Base-by-base conservation (phyloP, 306 rosid genomes). In the Phaseolus lunatus region DNA sequence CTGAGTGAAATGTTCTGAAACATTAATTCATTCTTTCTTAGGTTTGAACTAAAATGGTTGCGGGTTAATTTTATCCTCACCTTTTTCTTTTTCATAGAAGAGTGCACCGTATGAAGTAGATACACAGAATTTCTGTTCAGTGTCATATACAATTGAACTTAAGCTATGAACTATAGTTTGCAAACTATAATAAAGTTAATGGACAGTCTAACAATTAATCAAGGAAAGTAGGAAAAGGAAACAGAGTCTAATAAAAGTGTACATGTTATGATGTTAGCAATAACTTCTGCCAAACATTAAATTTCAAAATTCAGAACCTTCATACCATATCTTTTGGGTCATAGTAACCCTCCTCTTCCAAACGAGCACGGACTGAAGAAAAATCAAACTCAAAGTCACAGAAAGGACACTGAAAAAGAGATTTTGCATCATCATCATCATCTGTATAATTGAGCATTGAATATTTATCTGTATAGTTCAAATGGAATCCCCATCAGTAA, bases 381-480 rank as follows among this genome's bases (percentile, higher is more conserved):
- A 87, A 53, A 9, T 86, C 90, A 44, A 95, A 78, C 70, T 92
- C 97, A 69, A 87, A 82, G 66, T 84, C 86, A 70, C 99, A 95
- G 83, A 62, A 76, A 59, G 92, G 90, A 83, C 99, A 95, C 20
- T 67, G 87, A 49, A 90, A 61, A 72, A 80, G 76, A 66, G 87
- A 44, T 27, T 76, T 75, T 9, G 72, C 16, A 65, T 92, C 96
- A 14, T 91, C 97, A 27, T 86, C 94, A 47, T 86, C 91, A 37
- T 90, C 97, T 0, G 86, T 75, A 16, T 82, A 84, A 66, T 76
- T 83, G 70, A 33, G 39, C n/a, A 52, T 69, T 5, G 84, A 57
- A 63, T 5, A 66, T 43, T 62, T 76, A 54, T 86, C 89, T 85
- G 90, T 31, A 41, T 31, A 48, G 56, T 73, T 78, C 65, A 50